Evolutionary conservation across 352 stramenopile species (phyloP).

Genomic region (Pythium sukuiense): DNA sequence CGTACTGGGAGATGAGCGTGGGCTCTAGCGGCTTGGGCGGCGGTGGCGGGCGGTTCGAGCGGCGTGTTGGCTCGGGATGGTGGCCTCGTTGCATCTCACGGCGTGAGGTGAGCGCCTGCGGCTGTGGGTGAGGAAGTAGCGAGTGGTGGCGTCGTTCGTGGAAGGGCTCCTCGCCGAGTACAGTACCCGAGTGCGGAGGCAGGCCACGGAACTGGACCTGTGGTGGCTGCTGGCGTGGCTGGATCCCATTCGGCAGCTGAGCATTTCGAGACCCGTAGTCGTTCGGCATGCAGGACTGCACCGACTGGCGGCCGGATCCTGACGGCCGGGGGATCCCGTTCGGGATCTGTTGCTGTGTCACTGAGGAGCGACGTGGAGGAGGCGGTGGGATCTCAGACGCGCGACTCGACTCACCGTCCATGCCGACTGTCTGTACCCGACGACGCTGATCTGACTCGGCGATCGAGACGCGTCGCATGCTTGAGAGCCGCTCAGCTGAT

Average conservation of each 20-base stretch:
- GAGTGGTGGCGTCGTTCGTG: constrained; percentile 14
- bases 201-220: constrained; percentile 13
- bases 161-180: constrained; percentile 14
- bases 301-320: neutral
- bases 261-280: neutral
- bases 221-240: neutral
- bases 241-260: constrained; percentile 5
- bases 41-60: neutral
- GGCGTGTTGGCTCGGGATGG: neutral
- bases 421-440: neutral
- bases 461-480: neutral
- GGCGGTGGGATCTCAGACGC: neutral
- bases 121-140: constrained; percentile 16
- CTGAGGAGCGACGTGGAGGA: neutral
- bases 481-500: neutral
- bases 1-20: constrained; percentile 10
- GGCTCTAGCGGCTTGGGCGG: constrained; percentile 8
- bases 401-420: neutral
- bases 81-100: constrained; percentile 4
- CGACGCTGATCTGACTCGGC: neutral
- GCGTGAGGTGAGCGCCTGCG: constrained; percentile 20
- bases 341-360: neutral
- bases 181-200: neutral
- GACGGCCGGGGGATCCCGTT: neutral
- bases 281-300: neutral